Conservation (phyloP, 2,329 filamentous ascomycete species). For the Sporothrix protearum region DNA sequence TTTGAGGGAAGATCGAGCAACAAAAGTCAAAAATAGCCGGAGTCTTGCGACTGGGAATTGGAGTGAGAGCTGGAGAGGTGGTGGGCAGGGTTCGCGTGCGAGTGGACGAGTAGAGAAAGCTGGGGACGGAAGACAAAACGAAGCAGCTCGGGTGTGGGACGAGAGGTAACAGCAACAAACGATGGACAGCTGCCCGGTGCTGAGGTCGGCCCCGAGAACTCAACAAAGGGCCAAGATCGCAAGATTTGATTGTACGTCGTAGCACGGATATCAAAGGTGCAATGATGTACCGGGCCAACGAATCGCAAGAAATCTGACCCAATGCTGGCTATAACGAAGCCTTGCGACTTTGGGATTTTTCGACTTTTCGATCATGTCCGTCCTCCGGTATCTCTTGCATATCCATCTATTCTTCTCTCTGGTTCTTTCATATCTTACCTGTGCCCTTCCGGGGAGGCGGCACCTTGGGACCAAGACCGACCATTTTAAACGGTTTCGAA, state of each 20-base stretch:
- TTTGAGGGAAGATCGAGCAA: neutral
- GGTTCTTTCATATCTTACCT: constrained; percentile 32
- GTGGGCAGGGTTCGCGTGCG: constrained; percentile 7
- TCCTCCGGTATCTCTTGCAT: neutral
- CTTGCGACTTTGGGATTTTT: neutral
- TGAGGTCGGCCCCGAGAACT: neutral
- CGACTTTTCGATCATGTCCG: neutral
- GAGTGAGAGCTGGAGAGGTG: neutral
- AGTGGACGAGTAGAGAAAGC: neutral
- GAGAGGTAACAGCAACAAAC: neutral
- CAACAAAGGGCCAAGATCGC: neutral
- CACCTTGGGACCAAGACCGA: constrained; percentile 60
- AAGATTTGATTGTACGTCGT: neutral
- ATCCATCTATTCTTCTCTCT: neutral
- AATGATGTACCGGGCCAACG: neutral
- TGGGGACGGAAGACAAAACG: neutral
- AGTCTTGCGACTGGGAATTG: neutral
- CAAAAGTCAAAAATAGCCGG: neutral
- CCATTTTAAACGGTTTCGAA: constrained; percentile 46
- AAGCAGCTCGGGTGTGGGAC: neutral
- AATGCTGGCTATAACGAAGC: neutral
- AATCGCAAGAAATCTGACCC: neutral
- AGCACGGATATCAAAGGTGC: neutral
- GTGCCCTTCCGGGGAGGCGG: constrained; percentile 56
- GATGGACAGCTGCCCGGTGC: neutral